Conservation (phyloP, 495 filamentous ascomycete species). For the Bombardia bombarda region DNA sequence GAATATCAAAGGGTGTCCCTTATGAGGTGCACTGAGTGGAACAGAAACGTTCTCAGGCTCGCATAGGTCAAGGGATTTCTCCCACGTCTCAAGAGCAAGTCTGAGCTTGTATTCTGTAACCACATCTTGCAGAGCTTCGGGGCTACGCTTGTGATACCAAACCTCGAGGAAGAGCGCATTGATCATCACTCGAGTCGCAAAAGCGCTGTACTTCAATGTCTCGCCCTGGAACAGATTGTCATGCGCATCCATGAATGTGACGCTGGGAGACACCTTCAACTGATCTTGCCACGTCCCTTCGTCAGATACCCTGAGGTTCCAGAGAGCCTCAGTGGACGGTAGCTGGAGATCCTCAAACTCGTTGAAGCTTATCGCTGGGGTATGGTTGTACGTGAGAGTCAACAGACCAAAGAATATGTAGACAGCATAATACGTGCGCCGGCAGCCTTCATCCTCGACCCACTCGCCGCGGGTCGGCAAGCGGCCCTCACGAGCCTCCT, state of each 20-base stretch:
- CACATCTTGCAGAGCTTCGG: conserved; percentile 90
- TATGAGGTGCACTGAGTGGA: conserved; percentile 87
- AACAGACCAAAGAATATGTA: conserved; percentile 98
- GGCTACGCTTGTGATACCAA: conserved; percentile 97
- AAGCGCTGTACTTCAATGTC: conserved; percentile 86
- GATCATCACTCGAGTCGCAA: conserved; percentile 97
- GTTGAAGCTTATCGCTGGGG: conserved; percentile 91
- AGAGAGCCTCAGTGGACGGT: conserved; percentile 88
- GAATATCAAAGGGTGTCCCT: conserved; percentile 97
- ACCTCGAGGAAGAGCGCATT: conserved; percentile 98
- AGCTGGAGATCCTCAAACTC: conserved; percentile 91
- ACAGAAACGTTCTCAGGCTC: conserved; percentile 88
- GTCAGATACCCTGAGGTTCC: conserved; percentile 78
- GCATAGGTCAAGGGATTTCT: conserved; percentile 87
- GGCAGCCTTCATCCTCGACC: conserved; percentile 94
- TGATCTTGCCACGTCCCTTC: conserved; percentile 78
- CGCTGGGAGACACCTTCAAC: conserved; percentile 56
- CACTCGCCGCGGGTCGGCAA: conserved; percentile 79
- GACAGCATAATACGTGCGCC: conserved; percentile 96
- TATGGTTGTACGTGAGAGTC: conserved; percentile 95
- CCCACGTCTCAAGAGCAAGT: conserved; percentile 94
- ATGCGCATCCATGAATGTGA: conserved; percentile 88
- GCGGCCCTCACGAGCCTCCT: conserved; percentile 74
- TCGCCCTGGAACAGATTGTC: conserved; percentile 93
- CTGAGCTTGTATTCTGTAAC: conserved; percentile 98